Base-by-base conservation (phyloP, 169 alveolate genomes). In the Plasmodium coatneyi region DNA sequence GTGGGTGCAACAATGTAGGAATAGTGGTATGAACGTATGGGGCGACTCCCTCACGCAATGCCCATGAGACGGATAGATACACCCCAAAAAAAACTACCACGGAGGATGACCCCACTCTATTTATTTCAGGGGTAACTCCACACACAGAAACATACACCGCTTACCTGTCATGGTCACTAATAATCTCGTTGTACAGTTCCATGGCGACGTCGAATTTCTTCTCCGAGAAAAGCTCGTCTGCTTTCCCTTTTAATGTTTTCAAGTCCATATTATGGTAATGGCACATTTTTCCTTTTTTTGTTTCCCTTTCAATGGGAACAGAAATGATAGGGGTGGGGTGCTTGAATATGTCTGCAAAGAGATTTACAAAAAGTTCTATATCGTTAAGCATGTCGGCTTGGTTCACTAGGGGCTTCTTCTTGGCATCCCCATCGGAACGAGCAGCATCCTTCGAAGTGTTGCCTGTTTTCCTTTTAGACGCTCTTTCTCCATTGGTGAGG, bases 251-350 rank as follows among this genome's bases (percentile, higher is more conserved):
- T 19, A 84, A 74, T 46, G 25, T 34, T 9, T 30, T 25, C 12
- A 84, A 30, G 16, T 74, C 41, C 9, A n/a, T 16, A 5, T 74
- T 66, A n/a, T 22, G 22, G 28, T 36, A 76, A 74, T 43, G 0
- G 2, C 39, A 4, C 1, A 7, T 25, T 49, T 74, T 74, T 34
- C 28, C 79, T 32, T 84, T 70, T 46, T 16, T 49, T 3, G 14
- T 25, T 34, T 84, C 93, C 9, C 52, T 84, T 43, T 84, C 70
- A 52, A 84, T 84, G 79, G 54, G 79, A 39, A 84, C 80, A 49
- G 84, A 66, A 66, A 66, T 66, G 30, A 36, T 49, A 12, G 22
- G 22, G 39, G 39, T 5, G 36, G 19, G 80, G 22, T 84, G 34
- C 30, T 30, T 10, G 66, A 41, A 84, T 6, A 72, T 49, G 66